Conservation (phyloP, 225 moss, liverwort and hornwort genomes). For the Bryum argenteum region DNA sequence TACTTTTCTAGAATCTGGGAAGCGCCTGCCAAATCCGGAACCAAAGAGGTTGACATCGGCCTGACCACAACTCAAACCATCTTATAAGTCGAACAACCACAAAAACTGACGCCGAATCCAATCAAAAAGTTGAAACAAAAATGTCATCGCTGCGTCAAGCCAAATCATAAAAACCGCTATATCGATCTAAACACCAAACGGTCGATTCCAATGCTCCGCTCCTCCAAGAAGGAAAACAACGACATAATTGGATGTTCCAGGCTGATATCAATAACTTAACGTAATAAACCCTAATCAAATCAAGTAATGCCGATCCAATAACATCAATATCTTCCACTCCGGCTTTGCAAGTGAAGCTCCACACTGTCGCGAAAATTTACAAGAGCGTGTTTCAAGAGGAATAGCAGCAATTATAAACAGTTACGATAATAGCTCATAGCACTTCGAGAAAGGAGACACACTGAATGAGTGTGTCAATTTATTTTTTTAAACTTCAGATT, state of each 20-base stretch:
- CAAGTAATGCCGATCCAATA: slow-evolving; percentile 8
- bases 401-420: slow-evolving; percentile 16
- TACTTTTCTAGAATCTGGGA: slow-evolving; percentile 90
- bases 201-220: slow-evolving; percentile 16
- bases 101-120: slow-evolving; percentile 8
- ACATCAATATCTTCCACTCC: slow-evolving; percentile 9
- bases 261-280: not conserved
- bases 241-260: slow-evolving; percentile 13
- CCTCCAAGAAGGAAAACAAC: not conserved
- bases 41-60: slow-evolving; percentile 63
- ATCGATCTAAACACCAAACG: slow-evolving; percentile 25
- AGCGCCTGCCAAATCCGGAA: slow-evolving; percentile 85
- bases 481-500: slow-evolving; percentile 13
- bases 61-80: slow-evolving; percentile 45
- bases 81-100: slow-evolving; percentile 25
- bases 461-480: not conserved
- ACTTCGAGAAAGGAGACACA: slow-evolving; percentile 3
- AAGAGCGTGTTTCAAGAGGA: not conserved
- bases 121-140: not conserved
- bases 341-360: slow-evolving; percentile 15
- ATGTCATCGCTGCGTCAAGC: not conserved
- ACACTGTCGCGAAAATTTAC: slow-evolving; percentile 3
- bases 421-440: not conserved
- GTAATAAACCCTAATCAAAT: slow-evolving; percentile 31
- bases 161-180: slow-evolving; percentile 2